These are phyloP conservation scores for Oidiodendron maius DNA, from an alignment of 495 filamentous ascomycete species.

Conservation along the genomic window DNA sequence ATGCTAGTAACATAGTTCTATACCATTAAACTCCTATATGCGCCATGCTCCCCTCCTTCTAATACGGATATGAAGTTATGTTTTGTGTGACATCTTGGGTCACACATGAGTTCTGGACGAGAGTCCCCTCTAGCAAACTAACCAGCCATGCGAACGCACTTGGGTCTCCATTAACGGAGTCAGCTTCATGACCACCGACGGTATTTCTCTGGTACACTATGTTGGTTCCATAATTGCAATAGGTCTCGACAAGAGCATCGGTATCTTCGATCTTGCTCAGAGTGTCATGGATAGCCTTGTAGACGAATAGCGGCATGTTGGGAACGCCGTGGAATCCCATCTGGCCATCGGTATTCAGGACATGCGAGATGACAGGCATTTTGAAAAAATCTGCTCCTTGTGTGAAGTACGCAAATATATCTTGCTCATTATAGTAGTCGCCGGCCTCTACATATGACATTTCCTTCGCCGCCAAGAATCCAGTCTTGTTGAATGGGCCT, in stretches of 20 bases:
- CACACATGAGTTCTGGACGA: no score
- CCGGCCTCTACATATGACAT: slow-evolving; percentile 23
- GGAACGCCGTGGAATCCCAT: slow-evolving; percentile 40
- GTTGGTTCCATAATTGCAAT: slow-evolving; percentile 30
- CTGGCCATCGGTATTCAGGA: slow-evolving; percentile 26
- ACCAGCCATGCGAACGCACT: slow-evolving; percentile 20
- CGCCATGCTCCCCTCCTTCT: no score
- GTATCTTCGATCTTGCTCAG: slow-evolving; percentile 34
- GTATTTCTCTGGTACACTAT: slow-evolving; percentile 35
- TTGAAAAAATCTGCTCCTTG: slow-evolving; percentile 27
- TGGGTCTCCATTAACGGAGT: slow-evolving; percentile 20
- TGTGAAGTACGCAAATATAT: slow-evolving; percentile 35
- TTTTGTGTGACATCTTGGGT: no score
- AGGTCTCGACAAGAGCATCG: slow-evolving; percentile 34
- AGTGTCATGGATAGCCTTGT: slow-evolving; percentile 45
- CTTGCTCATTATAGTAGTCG: slow-evolving; percentile 24
- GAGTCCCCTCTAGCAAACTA: slow-evolving; percentile 18
- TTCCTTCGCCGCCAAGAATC: slow-evolving; percentile 26
- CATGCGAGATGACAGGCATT: slow-evolving; percentile 12
- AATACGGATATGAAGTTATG: no score
- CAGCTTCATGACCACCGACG: slow-evolving; percentile 20
- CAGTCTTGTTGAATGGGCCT: slow-evolving; percentile 22
- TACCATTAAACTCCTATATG: no score
- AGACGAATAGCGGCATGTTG: slow-evolving; percentile 40
- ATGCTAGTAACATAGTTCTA: no score